A percentile compares a stretch with the other conserved stretches of the same genome.
phyloP scores from a whole-genome alignment of 1,139 yeast genomes.

The Candida frijolesensis region DNA sequence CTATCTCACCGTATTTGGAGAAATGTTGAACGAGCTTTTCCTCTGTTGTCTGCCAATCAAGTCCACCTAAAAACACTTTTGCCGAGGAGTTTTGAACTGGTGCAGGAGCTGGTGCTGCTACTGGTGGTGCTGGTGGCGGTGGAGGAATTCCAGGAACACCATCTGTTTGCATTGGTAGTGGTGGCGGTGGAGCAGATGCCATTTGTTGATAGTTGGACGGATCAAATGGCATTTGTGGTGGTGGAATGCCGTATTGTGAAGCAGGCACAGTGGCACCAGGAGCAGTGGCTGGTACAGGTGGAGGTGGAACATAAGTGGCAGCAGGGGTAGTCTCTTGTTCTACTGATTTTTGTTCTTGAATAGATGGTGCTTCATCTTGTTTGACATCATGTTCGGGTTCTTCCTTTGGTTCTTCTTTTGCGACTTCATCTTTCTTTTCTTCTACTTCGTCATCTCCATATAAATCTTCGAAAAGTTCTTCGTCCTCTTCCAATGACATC shows the following conservation, averaged over 20 bases:
- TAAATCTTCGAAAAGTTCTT: conserved; percentile 79
- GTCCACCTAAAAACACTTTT: conserved; percentile 69
- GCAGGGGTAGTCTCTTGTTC: conserved; percentile 10
- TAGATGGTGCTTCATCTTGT: neutral
- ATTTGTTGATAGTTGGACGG: conserved; percentile 18
- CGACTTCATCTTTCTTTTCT: conserved; percentile 1
- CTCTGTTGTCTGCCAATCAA: conserved; percentile 98
- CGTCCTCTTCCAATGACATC: conserved; percentile 69
- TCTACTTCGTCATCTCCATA: conserved; percentile 36
- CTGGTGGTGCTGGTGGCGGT: conserved; percentile 11
- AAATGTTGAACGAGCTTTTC: conserved; percentile 80
- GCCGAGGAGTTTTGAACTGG: conserved; percentile 3
- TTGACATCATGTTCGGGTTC: conserved; percentile 14
- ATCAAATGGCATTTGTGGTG: conserved; percentile 12
- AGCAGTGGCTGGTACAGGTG: conserved; percentile 8
- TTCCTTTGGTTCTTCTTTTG: conserved; percentile 10
- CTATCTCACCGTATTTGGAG: conserved; percentile 85
- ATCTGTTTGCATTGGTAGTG: conserved; percentile 2
- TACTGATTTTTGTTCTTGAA: neutral
- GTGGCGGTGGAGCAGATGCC: conserved; percentile 6
- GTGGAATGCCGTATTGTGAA: conserved; percentile 8
- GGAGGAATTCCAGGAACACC: conserved; percentile 10
- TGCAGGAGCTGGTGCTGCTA: conserved; percentile 18
- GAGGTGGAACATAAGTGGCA: conserved; percentile 7
- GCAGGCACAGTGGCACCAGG: neutral